These are phyloP conservation scores for Pyrenophora teres DNA, from an alignment of 2,329 filamentous ascomycete species.

Conservation along the genomic window DNA sequence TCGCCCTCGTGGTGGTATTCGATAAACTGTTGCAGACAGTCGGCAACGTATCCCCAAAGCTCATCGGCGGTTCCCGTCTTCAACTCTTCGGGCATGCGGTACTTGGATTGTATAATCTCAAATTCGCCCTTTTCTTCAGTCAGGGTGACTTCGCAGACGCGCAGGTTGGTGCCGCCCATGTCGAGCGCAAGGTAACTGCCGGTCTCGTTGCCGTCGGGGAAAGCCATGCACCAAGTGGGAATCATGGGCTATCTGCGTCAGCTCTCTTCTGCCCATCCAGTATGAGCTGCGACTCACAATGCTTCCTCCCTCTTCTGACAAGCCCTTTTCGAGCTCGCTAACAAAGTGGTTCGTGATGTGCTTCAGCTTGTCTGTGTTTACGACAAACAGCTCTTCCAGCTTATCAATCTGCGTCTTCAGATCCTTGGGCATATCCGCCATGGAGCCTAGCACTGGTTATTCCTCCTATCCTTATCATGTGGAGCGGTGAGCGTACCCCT, in stretches of 20 bases:
- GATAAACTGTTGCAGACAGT: slow-evolving; percentile 90
- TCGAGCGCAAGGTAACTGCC: slow-evolving; percentile 89
- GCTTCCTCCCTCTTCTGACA: slow-evolving; percentile 85
- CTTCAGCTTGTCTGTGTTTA: slow-evolving; percentile 81
- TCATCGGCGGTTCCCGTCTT: slow-evolving; percentile 85
- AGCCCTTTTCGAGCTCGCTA: slow-evolving; percentile 81
- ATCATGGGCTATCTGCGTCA: slow-evolving; percentile 79
- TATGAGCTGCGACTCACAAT: slow-evolving; percentile 70
- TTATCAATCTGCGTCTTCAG: slow-evolving; percentile 79
- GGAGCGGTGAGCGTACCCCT: slow-evolving; percentile 65
- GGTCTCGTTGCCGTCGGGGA: slow-evolving; percentile 83
- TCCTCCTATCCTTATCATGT: slow-evolving; percentile 13
- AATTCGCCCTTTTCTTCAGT: slow-evolving; percentile 89
- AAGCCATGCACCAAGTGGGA: slow-evolving; percentile 93
- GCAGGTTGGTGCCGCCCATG: slow-evolving; percentile 94
- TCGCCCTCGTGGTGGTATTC: slow-evolving; percentile 77
- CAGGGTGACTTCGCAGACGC: slow-evolving; percentile 91
- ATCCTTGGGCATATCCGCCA: slow-evolving; percentile 87
- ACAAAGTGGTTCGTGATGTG: slow-evolving; percentile 88
- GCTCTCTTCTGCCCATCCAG: slow-evolving; percentile 87
- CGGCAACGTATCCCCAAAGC: slow-evolving; percentile 93
- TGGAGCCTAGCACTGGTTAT: slow-evolving; percentile 67
- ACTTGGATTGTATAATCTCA: slow-evolving; percentile 95
- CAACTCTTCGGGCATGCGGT: slow-evolving; percentile 91
- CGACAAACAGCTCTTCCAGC: slow-evolving; percentile 82